Evolutionary conservation across 441 rosid genomes (phyloP).

Genomic region (Erodium trifolium): DNA sequence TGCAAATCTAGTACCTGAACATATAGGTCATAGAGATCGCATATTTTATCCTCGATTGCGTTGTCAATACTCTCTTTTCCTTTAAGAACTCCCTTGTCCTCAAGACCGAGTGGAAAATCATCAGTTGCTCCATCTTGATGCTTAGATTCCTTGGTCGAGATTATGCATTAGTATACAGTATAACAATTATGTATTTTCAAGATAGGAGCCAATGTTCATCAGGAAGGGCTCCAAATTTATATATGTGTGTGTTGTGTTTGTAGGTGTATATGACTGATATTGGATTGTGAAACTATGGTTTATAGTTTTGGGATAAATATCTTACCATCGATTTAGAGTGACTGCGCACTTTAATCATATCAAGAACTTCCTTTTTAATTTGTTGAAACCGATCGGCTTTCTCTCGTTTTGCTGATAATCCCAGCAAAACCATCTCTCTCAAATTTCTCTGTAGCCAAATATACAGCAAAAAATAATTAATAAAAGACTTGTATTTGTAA

Average conservation of each 20-base stretch:
- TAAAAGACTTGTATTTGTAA: too few species aligned
- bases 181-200: conserved; percentile 8
- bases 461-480: too few species aligned
- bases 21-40: conserved; percentile 37
- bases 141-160: conserved; percentile 18
- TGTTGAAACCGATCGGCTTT: conserved; percentile 35
- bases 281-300: background rate
- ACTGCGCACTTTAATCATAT: conserved; percentile 32
- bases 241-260: too few species aligned
- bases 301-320: conserved; percentile 9
- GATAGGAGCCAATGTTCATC: conserved; percentile 4
- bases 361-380: conserved; percentile 29
- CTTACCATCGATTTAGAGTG: conserved; percentile 15
- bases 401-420: conserved; percentile 32
- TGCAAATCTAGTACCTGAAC: conserved; percentile 26
- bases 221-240: background rate
- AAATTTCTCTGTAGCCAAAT: conserved; percentile 36
- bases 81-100: conserved; percentile 17
- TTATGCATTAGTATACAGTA: conserved; percentile 15
- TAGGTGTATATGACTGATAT: too few species aligned
- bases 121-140: conserved; percentile 18
- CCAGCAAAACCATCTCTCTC: conserved; percentile 32
- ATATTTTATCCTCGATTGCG: conserved; percentile 34
- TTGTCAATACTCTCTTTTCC: conserved; percentile 23
- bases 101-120: conserved; percentile 9